phyloP scores from a whole-genome alignment of 805 yeast species.

The Myxozyma kluyveri region DNA sequence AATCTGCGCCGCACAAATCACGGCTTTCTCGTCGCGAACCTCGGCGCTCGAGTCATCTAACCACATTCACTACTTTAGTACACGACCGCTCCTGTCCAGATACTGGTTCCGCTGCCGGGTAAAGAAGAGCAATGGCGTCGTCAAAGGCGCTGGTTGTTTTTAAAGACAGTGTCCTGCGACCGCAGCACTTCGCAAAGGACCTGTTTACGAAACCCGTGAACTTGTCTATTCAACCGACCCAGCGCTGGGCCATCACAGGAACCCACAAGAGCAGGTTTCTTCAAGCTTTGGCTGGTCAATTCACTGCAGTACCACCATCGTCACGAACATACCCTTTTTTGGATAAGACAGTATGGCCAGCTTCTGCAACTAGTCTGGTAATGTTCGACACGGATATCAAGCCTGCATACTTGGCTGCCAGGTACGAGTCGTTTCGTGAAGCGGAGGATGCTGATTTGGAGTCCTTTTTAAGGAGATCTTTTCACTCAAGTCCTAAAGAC shows the following conservation, averaged over 20 bases:
- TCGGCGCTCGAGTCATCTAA: no score
- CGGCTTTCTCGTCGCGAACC: constrained; percentile 1
- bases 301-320: constrained; percentile 50
- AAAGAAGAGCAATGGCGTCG: constrained; percentile 6
- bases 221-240: constrained; percentile 42
- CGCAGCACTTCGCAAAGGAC: constrained; percentile 17
- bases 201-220: constrained; percentile 45
- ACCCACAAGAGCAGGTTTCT: constrained; percentile 55
- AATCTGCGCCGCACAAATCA: constrained; percentile 11
- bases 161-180: constrained; percentile 20
- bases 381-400: constrained; percentile 46
- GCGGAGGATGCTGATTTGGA: constrained; percentile 72
- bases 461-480: constrained; percentile 49
- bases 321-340: constrained; percentile 57
- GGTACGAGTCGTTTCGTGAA: constrained; percentile 86
- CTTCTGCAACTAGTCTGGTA: constrained; percentile 46
- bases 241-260: constrained; percentile 58
- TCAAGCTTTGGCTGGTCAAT: constrained; percentile 55
- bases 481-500: constrained; percentile 47
- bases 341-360: constrained; percentile 45
- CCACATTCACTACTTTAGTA: background rate
- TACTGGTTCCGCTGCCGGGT: background rate
- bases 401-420: constrained; percentile 75
- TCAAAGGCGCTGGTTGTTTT: constrained; percentile 22
- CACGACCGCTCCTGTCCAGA: background rate